Evolutionary conservation across 1,284 basidiomycete genomes (phyloP), one percentile per base, ranked within the genome.

Genomic region (Cryptococcus sp.): DNA sequence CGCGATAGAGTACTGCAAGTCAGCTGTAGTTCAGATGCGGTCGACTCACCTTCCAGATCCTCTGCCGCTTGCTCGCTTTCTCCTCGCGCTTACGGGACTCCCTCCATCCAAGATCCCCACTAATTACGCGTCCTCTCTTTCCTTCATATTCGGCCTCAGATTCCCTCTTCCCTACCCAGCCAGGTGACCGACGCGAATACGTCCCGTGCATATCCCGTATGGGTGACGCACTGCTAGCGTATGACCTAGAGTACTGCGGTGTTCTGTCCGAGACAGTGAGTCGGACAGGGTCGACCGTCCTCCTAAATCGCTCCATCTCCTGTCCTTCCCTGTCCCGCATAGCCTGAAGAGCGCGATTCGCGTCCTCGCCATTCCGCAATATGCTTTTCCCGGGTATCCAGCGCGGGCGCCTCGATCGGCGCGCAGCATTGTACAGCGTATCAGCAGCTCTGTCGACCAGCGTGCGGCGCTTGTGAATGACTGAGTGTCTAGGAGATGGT

Each of bases 241-340:
- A 50, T 15, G 23, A 16, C 15, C 48, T 8, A 4, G 48, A 17
- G 51, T 15, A 35, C 7, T 13, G 30, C 13, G 13, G 30, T 13
- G 30, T 35, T 10, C 30, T 35, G 30, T 56, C 23, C 0, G 57
- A 58, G 1, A 60, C 54, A 20, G 38, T 54, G 20, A 61, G 27
- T 40, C 60, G 50, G 22, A 61, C 60, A 6, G 54, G 57, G 39
- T 42, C 47, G 30, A 52, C 52, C 25, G 47, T 55, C 27, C 47
- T 51, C 19, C 55, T 55, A 53, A 68, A 71, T 35, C 63, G 35
- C n/a, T 60, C 62, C 68, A 71, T 70, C 54, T 71, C 65, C 25
- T 52, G 49, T 38, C 54, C 58, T 52, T 73, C 71, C n/a, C 63
- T 54, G 13, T 67, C 65, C 22, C 56, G 53, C 57, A 69, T 54